Percentiles rank a stretch among this genome's conserved stretches.
These are phyloP conservation scores for Chaetomium strumarium DNA, from an alignment of 2,329 filamentous ascomycete genomes.

Conservation along the genomic window DNA sequence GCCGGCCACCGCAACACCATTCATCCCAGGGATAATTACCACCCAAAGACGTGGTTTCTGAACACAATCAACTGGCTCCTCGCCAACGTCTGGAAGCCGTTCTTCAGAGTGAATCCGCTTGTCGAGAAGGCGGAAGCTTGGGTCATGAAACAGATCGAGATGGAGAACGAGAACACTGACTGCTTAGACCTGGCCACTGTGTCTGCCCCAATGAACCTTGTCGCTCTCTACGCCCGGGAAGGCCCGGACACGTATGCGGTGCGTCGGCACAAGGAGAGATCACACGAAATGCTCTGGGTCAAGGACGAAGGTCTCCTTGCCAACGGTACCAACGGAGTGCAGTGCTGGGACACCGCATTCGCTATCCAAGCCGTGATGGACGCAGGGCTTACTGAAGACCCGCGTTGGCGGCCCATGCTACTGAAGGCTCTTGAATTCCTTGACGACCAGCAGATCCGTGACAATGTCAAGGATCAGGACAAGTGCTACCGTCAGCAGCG, in stretches of 20 bases:
- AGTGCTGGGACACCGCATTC: constrained; percentile 95
- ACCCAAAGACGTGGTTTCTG: constrained; percentile 82
- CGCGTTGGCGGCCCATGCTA: constrained; percentile 77
- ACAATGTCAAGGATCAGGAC: constrained; percentile 70
- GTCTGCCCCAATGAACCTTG: constrained; percentile 82
- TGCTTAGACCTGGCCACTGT: constrained; percentile 83
- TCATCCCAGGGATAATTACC: constrained; percentile 74
- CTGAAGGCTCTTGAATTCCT: constrained; percentile 76
- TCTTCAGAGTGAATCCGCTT: constrained; percentile 61
- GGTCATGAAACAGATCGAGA: constrained; percentile 75
- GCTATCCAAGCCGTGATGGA: constrained; percentile 76
- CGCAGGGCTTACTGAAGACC: constrained; percentile 69
- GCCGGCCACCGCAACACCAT: constrained; percentile 75
- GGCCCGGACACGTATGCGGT: constrained; percentile 70
- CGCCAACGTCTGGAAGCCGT: constrained; percentile 74
- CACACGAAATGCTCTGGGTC: constrained; percentile 87
- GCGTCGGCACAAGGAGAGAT: constrained; percentile 68
- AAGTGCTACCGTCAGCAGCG: constrained; percentile 83
- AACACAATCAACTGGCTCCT: constrained; percentile 73
- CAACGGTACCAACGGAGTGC: constrained; percentile 97
- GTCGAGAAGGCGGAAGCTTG: constrained; percentile 71
- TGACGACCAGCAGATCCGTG: constrained; percentile 84
- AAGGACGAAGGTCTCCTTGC: constrained; percentile 88
- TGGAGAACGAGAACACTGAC: constrained; percentile 90
- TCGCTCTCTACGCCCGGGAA: constrained; percentile 78